Base-by-base conservation (phyloP, 2,329 filamentous ascomycete species). In the Aureobasidium lini region DNA sequence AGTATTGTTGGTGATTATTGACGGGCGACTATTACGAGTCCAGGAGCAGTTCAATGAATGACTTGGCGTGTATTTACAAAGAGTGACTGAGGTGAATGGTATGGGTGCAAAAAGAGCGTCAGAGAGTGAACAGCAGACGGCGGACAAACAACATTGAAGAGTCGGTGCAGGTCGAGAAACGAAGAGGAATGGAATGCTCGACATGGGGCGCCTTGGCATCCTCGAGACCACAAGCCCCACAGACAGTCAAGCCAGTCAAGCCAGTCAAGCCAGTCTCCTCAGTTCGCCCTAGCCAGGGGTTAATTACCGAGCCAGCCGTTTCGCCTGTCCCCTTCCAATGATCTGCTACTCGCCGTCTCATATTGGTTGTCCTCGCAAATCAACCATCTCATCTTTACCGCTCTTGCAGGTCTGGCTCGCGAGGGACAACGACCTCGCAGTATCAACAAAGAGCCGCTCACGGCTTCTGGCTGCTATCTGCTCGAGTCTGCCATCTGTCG, bases 21-120 rank as follows among this genome's bases (percentile, higher is more conserved):
- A 37, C 31, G 23, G 48, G 31, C 36, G 48, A 23, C 9, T 37
- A 57, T 50, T 42, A 37, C 34, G 58, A 29, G 29, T 40, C 15
- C 42, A 36, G 44, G 16, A 57, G 9, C 7, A 6, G 23, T 16
- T 47, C 11, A 47, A 53, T 8, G 47, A 50, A 42, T 46, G 47
- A 39, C 28, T 54, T 46, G 42, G 47, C 40, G 49, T 46, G 37
- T 65, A 65, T 66, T 57, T 65, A 64, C 62, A 66, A 65, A 40
- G 64, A 66, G 58, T 58, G 64, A 66, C 63, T 66, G 59, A 18
- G 60, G 64, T 65, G 32, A 64, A 44, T n/a, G 40, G 52, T 44
- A 57, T 36, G 8, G 18, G 39, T 18, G 28, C 10, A 42, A 43
- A 59, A 52, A n/a, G 57, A 59, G 57, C 39, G 57, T 43, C 43